Conservation (phyloP, 495 filamentous ascomycete species). For the Aspergillus affinis region DNA sequence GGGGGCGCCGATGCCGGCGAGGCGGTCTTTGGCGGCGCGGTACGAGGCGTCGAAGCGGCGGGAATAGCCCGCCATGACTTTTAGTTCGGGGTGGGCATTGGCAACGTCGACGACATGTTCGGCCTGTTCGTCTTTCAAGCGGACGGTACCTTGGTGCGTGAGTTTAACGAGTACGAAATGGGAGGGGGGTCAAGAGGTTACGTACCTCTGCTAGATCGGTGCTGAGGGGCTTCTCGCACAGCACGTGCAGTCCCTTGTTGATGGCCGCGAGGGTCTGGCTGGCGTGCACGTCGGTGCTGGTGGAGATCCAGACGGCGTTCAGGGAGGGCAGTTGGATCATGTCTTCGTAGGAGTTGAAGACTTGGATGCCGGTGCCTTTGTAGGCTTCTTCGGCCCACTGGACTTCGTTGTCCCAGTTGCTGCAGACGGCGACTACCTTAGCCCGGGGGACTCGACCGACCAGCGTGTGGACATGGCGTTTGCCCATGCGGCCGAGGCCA, state of each 20-base stretch:
- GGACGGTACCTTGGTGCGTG: background rate
- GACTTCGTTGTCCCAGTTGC: conserved; percentile 40
- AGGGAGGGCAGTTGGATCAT: conserved; percentile 51
- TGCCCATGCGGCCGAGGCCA: conserved; percentile 55
- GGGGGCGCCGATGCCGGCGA: conserved; percentile 33
- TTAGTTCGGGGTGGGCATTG: conserved; percentile 42
- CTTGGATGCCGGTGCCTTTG: conserved; percentile 28
- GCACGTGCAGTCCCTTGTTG: conserved; percentile 41
- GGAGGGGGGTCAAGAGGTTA: conserved; percentile 4
- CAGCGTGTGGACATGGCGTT: conserved; percentile 48
- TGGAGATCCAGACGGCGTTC: conserved; percentile 47
- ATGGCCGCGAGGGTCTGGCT: conserved; percentile 11
- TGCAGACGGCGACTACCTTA: conserved; percentile 48
- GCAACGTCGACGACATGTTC: conserved; percentile 46
- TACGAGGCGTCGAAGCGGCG: conserved; percentile 47
- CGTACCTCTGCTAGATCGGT: conserved; percentile 46
- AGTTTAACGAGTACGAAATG: background rate
- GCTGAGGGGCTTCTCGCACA: conserved; percentile 54
- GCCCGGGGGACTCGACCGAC: conserved; percentile 43
- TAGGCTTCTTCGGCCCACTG: conserved; percentile 42
- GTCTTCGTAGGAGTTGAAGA: conserved; percentile 46
- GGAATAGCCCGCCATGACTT: conserved; percentile 55
- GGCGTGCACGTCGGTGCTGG: conserved; percentile 41
- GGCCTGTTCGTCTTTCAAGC: conserved; percentile 27
- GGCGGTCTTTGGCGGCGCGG: background rate